Base-by-base conservation (phyloP, 1,284 basidiomycete species). In the Sparassis latifolia region DNA sequence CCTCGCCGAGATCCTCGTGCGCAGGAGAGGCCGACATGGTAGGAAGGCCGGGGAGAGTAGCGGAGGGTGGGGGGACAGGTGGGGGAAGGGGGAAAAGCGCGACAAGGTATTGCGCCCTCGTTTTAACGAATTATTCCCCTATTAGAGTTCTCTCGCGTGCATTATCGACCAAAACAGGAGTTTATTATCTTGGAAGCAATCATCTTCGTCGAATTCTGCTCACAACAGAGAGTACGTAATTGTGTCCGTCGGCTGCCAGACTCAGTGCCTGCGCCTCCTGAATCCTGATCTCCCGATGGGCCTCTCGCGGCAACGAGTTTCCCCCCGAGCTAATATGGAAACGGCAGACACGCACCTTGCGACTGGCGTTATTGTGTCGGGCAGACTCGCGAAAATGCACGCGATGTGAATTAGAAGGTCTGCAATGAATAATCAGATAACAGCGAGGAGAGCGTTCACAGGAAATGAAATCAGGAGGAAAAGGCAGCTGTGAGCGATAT, bases 101-200 rank as follows among this genome's bases (percentile, higher is more conserved):
- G 74, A 76, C 75, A 78, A 72, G 71, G 70, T 72, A 58, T 68
- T 56, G 73, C 70, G 72, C 71, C 70, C 76, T 75, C 77, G 80
- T 81, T 86, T 86, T 85, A 84, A 82, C 80, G 76, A 79, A 76
- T 76, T 80, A 75, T 76, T 74, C 74, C 66, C 80, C 79, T 77
- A 78, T 80, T 84, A 77, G 82, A 84, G 80, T 80, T 80, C 55
- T 68, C 70, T 72, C 73, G 73, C 71, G 72, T 74, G 73, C 68
- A 74, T 71, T 71, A 57, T 70, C 67, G 67, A 61, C 74, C 74
- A 75, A 78, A 71, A 72, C 65, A 66, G 70, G 71, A 67, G 73
- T 72, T 77, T 79, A 79, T 80, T 80, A 80, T 79, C 76, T 72
- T 66, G 58, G 66, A 68, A 69, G 72, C 72, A 20, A 76, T 76